These are phyloP conservation scores for Lodderomyces oxycetoniae DNA, from an alignment of 1,139 yeast genomes.

Conservation along the genomic window DNA sequence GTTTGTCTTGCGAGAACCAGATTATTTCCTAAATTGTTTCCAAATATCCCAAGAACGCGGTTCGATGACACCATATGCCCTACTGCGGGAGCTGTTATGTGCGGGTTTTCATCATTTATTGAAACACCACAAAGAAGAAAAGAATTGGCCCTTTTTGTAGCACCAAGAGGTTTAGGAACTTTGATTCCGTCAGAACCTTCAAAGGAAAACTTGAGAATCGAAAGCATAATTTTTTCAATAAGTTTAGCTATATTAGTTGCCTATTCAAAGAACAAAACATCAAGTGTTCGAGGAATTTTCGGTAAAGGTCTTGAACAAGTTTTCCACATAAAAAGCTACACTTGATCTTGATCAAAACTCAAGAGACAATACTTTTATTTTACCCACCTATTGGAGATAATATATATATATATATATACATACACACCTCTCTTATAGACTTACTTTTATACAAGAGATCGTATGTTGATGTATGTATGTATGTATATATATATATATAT, in stretches of 20 bases:
- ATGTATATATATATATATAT: too few species aligned
- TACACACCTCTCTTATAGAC: neutral
- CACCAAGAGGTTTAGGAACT: slow-evolving; percentile 37
- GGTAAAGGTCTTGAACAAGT: slow-evolving; percentile 27
- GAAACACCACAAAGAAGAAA: slow-evolving; percentile 33
- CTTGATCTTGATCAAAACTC: slow-evolving; percentile 4
- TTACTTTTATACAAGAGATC: too few species aligned
- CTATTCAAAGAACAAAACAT: slow-evolving; percentile 23
- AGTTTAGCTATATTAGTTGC: slow-evolving; percentile 35
- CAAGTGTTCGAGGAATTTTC: slow-evolving; percentile 32
- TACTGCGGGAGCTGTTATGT: slow-evolving; percentile 26
- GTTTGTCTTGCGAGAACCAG: slow-evolving; percentile 34
- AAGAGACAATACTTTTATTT: too few species aligned
- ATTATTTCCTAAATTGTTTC: slow-evolving; percentile 27
- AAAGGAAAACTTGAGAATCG: slow-evolving; percentile 22
- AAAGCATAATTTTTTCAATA: slow-evolving; percentile 27
- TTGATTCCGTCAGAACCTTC: slow-evolving; percentile 27
- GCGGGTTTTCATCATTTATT: slow-evolving; percentile 33
- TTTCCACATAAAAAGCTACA: slow-evolving; percentile 17
- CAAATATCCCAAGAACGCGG: slow-evolving; percentile 21
- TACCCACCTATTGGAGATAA: too few species aligned
- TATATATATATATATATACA: neutral
- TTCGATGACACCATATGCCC: slow-evolving; percentile 33
- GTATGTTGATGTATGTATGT: too few species aligned
- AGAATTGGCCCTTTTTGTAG: slow-evolving; percentile 38